These are phyloP conservation scores for Elongisporangium prolatum DNA, from an alignment of 352 stramenopile genomes.

Conservation along the genomic window DNA sequence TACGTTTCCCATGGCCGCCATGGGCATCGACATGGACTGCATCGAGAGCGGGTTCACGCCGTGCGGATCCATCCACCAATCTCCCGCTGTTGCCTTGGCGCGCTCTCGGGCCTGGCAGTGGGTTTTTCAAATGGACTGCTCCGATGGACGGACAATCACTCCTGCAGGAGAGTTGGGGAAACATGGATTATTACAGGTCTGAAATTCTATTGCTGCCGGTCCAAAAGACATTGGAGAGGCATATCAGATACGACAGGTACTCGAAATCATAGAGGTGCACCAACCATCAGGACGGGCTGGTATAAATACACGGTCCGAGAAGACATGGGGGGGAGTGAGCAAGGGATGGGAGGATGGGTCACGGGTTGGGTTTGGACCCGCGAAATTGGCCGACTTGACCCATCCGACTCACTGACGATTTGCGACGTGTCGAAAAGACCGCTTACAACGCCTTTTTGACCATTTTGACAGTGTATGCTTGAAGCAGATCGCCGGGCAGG, in stretches of 20 bases:
- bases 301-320: neutral
- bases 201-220: neutral
- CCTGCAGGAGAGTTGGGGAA: neutral
- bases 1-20: constrained; percentile 16
- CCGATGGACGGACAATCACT: neutral
- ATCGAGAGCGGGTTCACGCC: constrained; percentile 62
- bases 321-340: neutral
- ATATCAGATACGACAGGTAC: constrained; percentile 3
- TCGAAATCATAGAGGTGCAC: constrained; percentile 2
- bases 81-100: constrained; percentile 1
- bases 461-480: constrained; percentile 80
- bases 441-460: constrained; percentile 61
- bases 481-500: constrained; percentile 92
- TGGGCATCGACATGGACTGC: constrained; percentile 64
- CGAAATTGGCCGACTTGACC: neutral
- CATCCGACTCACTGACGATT: neutral
- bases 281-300: neutral
- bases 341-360: neutral
- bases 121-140: neutral
- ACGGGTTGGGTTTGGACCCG: neutral
- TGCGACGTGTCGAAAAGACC: constrained; percentile 1
- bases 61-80: constrained; percentile 46
- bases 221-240: neutral
- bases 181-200: neutral
- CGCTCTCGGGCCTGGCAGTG: neutral